Percentiles rank a stretch among this genome's conserved stretches.
Evolutionary conservation across 768 basidiomycete genomes (phyloP).

Genomic region (Suillus hirtellus): DNA sequence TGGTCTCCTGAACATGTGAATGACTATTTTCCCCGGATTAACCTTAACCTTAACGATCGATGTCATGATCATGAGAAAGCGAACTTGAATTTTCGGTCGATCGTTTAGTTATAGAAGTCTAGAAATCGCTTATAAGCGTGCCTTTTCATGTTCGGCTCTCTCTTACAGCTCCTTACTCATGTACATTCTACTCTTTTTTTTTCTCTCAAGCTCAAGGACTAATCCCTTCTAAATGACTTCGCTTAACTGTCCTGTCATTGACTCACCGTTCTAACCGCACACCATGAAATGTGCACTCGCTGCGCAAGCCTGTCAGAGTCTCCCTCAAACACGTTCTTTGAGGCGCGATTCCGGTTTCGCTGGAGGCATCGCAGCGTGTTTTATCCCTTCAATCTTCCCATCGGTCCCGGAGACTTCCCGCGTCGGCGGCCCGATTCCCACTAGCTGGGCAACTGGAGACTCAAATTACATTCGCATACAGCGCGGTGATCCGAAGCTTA

Average conservation of each 20-base stretch:
- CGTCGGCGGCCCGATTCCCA: not conserved
- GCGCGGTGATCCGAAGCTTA: not conserved
- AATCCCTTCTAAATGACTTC: not conserved
- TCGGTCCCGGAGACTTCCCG: not conserved
- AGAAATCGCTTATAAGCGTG: not conserved
- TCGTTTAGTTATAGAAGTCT: not conserved
- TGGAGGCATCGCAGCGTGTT: not conserved
- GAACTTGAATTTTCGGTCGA: not conserved
- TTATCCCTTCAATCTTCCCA: not conserved
- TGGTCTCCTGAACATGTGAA: not conserved
- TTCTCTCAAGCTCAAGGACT: not conserved
- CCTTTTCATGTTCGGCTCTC: not conserved
- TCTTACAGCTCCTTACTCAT: not conserved
- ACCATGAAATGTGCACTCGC: not conserved
- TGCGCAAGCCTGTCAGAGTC: not conserved
- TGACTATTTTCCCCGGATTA: not conserved
- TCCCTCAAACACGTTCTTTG: not conserved
- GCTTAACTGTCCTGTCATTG: not conserved
- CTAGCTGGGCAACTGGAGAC: not conserved
- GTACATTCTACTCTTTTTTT: not conserved
- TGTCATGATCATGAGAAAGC: not conserved
- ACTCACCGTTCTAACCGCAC: not conserved
- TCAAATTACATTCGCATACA: not conserved
- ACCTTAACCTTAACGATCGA: not conserved
- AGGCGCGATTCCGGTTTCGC: not conserved